Conservation (phyloP, 2,329 filamentous ascomycete species). For the Colletotrichum agaves region DNA sequence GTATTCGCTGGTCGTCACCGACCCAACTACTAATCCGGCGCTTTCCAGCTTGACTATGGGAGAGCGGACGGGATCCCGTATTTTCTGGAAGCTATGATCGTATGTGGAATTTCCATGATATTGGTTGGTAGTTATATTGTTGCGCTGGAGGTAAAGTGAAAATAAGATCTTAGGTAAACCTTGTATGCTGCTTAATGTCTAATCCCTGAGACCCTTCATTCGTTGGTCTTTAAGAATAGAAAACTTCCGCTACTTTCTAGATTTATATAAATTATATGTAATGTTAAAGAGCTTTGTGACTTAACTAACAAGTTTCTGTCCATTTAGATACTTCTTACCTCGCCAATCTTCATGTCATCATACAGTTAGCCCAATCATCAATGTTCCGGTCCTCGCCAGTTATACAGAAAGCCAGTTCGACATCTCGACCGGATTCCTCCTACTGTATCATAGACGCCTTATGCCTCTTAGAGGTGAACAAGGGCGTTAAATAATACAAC, state of each 20-base stretch:
- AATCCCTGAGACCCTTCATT: background rate
- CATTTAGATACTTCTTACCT: too few relatives aligned
- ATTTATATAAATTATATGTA: too few relatives aligned
- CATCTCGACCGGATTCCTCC: background rate
- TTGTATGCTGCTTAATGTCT: too few relatives aligned
- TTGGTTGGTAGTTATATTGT: background rate
- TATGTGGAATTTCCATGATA: constrained; percentile 15
- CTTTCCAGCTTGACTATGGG: constrained; percentile 37
- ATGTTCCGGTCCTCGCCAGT: background rate
- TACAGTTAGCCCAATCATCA: too few relatives aligned
- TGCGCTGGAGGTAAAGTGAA: background rate
- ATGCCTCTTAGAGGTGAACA: too few relatives aligned
- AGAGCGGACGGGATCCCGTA: constrained; percentile 39
- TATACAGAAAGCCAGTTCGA: constrained; percentile 7
- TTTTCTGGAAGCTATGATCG: constrained; percentile 37
- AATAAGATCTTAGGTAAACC: background rate
- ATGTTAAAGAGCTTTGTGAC: too few relatives aligned
- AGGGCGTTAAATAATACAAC: too few relatives aligned
- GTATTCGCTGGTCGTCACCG: constrained; percentile 37
- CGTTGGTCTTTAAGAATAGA: too few relatives aligned
- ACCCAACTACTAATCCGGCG: constrained; percentile 35
- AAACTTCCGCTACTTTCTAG: too few relatives aligned
- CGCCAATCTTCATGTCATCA: too few relatives aligned
- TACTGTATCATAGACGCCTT: too few relatives aligned
- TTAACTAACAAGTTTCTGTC: too few relatives aligned